These are phyloP conservation scores for Dothistroma pini DNA, from an alignment of 2,329 filamentous ascomycete species.

Conservation along the genomic window DNA sequence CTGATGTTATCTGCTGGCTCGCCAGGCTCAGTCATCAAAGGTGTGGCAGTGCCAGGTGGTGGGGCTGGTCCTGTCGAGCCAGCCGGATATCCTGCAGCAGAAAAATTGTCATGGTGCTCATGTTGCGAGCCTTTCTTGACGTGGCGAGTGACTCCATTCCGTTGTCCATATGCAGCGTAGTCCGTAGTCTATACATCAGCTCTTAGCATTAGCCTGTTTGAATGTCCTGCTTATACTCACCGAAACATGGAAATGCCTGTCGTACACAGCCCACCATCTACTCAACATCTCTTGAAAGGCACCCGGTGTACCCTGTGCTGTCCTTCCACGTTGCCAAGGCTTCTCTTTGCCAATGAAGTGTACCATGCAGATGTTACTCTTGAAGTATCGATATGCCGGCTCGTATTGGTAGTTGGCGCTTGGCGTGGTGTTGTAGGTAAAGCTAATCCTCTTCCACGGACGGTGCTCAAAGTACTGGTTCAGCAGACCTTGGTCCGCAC, in stretches of 20 bases:
- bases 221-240: slow-evolving; percentile 8
- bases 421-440: slow-evolving; percentile 95
- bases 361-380: slow-evolving; percentile 81
- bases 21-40: slow-evolving; percentile 42
- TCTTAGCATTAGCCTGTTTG: slow-evolving; percentile 10
- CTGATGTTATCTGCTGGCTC: slow-evolving; percentile 43
- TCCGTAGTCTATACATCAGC: slow-evolving; percentile 13
- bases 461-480: slow-evolving; percentile 86
- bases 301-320: slow-evolving; percentile 50
- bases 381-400: slow-evolving; percentile 89
- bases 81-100: slow-evolving; percentile 28
- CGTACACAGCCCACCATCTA: slow-evolving; percentile 93
- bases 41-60: slow-evolving; percentile 14
- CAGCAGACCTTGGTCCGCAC: slow-evolving; percentile 89
- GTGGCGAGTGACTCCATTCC: slow-evolving; percentile 8
- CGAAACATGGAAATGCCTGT: slow-evolving; percentile 67
- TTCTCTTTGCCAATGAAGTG: slow-evolving; percentile 94
- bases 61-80: slow-evolving; percentile 21
- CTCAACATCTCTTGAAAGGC: slow-evolving; percentile 80
- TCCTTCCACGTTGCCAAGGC: slow-evolving; percentile 61
- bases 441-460: slow-evolving; percentile 80
- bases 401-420: slow-evolving; percentile 97
- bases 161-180: slow-evolving; percentile 18
- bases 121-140: slow-evolving; percentile 11
- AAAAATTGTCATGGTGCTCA: slow-evolving; percentile 14